Evolutionary conservation across 2,329 filamentous ascomycete genomes (phyloP), one percentile per base, ranked within the genome.

Genomic region (Cladosporium sp.): DNA sequence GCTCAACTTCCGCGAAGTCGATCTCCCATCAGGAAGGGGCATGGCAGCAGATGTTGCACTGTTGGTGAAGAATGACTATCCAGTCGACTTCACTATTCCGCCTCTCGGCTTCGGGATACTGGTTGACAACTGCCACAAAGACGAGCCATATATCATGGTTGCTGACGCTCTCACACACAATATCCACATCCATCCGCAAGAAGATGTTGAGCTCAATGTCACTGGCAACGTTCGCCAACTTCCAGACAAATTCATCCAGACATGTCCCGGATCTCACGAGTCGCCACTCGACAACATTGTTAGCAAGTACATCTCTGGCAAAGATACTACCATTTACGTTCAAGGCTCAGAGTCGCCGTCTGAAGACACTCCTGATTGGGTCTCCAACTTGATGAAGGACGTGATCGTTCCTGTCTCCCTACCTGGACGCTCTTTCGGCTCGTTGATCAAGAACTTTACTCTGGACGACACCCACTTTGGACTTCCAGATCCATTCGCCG

Each of bases 241-340:
- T 6, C 89, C 94, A 15, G 82, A 89, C 37, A 79, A 84, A 5
- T 77, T 99, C 56, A 90, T 84, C 1, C 79, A 81, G 15, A 78
- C 80, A 6, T 99, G 94, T 66, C 93, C 93, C 0, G 79, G 87
- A 58, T 88, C 87, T 1, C 78, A 86, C 25, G 85, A 86, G 7
- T 97, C 93, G 1, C 94, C 94, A 1, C 78, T 99, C 22, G 94
- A 99, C 68, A 78, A 85, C 22, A 81, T 99, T 40, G 78, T 99
- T 56, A 84, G 84, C 44, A 85, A 85, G 54, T 97, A 96, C 70
- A 85, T 97, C 62, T 84, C 89, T 61, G 92, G 93, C 48, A 80
- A 89, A 40, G 80, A 89, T 56, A 88, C 89, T 0, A 90, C 85
- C 1, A 80, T 97, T 12, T 95, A 91, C 72, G 85, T 97, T 49